A percentile compares a stretch with the other conserved stretches of the same genome.
Evolutionary conservation across 176 grass and related monocot species (phyloP).

Genomic region (Paspalum vaginatum): DNA sequence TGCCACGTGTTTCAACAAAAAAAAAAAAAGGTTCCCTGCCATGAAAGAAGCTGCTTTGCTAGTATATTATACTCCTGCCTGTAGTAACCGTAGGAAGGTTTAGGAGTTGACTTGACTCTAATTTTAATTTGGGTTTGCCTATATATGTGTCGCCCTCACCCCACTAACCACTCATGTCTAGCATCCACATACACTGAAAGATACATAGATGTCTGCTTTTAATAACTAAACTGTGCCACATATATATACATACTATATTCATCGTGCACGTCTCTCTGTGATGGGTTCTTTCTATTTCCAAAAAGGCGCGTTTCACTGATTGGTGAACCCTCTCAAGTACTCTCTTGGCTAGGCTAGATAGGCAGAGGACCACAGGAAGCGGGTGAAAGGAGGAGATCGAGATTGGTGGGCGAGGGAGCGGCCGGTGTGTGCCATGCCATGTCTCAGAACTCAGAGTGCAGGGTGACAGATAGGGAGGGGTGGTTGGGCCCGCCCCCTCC

Average conservation of each 20-base stretch:
- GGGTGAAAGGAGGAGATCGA: conserved; percentile 5
- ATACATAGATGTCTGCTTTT: background rate
- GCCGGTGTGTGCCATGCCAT: conserved; percentile 21
- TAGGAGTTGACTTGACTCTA: background rate
- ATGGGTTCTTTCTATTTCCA: background rate
- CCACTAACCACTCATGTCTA: background rate
- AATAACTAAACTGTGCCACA: background rate
- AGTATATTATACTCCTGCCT: too few relatives aligned
- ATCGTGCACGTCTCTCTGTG: background rate
- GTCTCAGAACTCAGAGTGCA: conserved; percentile 38
- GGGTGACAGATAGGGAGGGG: conserved; percentile 17
- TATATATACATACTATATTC: background rate
- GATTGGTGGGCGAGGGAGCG: conserved; percentile 8
- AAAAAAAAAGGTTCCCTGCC: too few relatives aligned
- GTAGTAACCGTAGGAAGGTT: background rate
- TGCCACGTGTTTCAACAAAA: too few relatives aligned
- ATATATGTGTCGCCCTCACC: background rate
- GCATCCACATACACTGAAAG: background rate
- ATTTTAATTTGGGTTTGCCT: background rate
- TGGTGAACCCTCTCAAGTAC: background rate
- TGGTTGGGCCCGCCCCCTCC: background rate
- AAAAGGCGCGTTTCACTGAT: background rate
- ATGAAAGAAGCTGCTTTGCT: background rate
- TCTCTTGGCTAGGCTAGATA: background rate
- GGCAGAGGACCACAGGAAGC: conserved; percentile 20